Percentiles rank a stretch among this genome's conserved stretches.
Evolutionary conservation across 2,329 filamentous ascomycete species (phyloP).

Genomic region (Plenodomus biglobosus): DNA sequence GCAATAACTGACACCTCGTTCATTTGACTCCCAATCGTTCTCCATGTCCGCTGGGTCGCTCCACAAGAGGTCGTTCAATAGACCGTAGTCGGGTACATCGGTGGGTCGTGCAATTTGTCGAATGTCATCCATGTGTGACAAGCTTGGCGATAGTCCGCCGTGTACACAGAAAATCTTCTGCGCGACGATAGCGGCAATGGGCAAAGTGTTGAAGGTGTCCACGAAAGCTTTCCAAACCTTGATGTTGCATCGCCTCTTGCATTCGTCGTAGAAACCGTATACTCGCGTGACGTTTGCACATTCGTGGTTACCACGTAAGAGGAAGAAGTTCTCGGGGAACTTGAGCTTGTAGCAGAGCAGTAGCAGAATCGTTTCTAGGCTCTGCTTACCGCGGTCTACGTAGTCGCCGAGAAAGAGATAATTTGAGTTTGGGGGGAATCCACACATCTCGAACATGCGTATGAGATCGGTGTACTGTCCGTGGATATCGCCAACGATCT

Average conservation of each 20-base stretch:
- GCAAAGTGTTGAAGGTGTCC: slow-evolving; percentile 93
- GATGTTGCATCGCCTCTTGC: slow-evolving; percentile 92
- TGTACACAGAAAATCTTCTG: slow-evolving; percentile 98
- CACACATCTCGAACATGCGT: slow-evolving; percentile 98
- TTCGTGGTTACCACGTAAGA: slow-evolving; percentile 92
- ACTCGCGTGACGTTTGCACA: slow-evolving; percentile 95
- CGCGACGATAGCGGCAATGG: slow-evolving; percentile 94
- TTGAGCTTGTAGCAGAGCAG: slow-evolving; percentile 96
- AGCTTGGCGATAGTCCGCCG: slow-evolving; percentile 85
- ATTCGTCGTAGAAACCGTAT: slow-evolving; percentile 98
- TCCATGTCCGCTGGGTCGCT: slow-evolving; percentile 98
- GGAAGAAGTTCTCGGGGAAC: slow-evolving; percentile 95
- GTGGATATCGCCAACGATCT: slow-evolving; percentile 96
- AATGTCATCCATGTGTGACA: slow-evolving; percentile 98
- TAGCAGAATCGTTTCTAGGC: slow-evolving; percentile 88
- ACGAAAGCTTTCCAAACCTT: slow-evolving; percentile 99
- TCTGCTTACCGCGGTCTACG: slow-evolving; percentile 94
- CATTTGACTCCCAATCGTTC: slow-evolving; percentile 95
- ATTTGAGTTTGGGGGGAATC: slow-evolving; percentile 88
- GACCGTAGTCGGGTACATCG: slow-evolving; percentile 93
- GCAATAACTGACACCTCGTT: slow-evolving; percentile 95
- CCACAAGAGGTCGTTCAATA: slow-evolving; percentile 95
- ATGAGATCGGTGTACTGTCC: slow-evolving; percentile 96
- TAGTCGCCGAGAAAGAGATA: slow-evolving; percentile 96
- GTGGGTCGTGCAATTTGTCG: slow-evolving; percentile 93